These are phyloP conservation scores for Diplosphaera chodatii DNA, from an alignment of 139 green algal species.

Conservation along the genomic window DNA sequence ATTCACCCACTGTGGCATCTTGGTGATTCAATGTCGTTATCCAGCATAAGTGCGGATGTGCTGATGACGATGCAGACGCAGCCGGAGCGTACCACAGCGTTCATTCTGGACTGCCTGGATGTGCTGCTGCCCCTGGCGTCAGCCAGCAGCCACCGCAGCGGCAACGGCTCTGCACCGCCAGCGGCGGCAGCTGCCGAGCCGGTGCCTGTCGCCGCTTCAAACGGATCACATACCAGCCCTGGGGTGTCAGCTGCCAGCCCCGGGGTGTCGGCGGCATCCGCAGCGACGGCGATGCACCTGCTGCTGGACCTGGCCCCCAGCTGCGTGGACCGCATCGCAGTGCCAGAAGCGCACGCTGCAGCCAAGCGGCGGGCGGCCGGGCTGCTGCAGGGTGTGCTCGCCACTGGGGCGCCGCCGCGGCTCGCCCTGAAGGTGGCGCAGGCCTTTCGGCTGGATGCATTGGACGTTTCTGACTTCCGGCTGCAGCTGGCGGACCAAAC, in stretches of 20 bases:
- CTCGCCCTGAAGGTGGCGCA: slow-evolving; percentile 7
- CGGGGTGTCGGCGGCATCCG: not conserved
- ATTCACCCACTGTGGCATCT: too few species aligned
- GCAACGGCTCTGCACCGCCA: too few species aligned
- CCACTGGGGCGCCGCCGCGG: too few species aligned
- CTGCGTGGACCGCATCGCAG: not conserved
- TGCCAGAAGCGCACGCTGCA: not conserved
- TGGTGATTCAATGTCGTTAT: too few species aligned
- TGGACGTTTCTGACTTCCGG: slow-evolving; percentile 13
- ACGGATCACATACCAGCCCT: too few species aligned
- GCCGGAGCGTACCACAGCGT: not conserved
- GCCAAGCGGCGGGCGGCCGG: too few species aligned
- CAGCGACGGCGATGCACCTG: not conserved
- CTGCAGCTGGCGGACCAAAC: slow-evolving; percentile 4
- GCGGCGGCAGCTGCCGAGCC: too few species aligned
- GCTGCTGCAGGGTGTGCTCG: not conserved
- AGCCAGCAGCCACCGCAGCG: too few species aligned
- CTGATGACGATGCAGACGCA: not conserved
- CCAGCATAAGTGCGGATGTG: too few species aligned
- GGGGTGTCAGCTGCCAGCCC: too few species aligned
- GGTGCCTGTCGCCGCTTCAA: too few species aligned
- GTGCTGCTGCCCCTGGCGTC: not conserved
- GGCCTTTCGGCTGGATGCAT: slow-evolving; percentile 10
- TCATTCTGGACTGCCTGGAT: not conserved
- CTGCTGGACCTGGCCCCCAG: not conserved